Conservation (phyloP, 805 yeast species). For the Metschnikowia kofuensis region DNA sequence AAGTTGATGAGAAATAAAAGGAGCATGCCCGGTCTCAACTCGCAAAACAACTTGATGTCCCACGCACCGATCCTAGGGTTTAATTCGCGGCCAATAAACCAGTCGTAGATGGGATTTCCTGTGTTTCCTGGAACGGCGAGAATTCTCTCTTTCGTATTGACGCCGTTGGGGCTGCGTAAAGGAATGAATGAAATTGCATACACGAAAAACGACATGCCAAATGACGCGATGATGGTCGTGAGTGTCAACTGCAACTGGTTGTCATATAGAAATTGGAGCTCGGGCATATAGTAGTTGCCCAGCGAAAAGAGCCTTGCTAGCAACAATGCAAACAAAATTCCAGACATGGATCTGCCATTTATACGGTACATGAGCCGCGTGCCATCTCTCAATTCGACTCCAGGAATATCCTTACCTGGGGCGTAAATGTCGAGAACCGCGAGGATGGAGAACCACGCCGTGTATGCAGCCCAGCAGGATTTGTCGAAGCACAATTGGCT, state of each 20-base stretch:
- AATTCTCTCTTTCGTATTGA: constrained; percentile 60
- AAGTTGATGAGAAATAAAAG: constrained; percentile 79
- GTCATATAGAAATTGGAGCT: constrained; percentile 69
- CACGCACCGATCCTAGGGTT: constrained; percentile 84
- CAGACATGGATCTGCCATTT: constrained; percentile 67
- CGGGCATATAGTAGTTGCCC: constrained; percentile 65
- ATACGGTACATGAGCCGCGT: constrained; percentile 68
- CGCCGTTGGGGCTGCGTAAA: constrained; percentile 46
- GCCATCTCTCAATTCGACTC: constrained; percentile 76
- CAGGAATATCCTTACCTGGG: constrained; percentile 57
- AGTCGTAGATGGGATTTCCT: constrained; percentile 71
- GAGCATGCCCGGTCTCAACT: constrained; percentile 90
- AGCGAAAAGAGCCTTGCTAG: constrained; percentile 47
- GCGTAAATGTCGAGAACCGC: constrained; percentile 67
- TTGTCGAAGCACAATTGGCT: constrained; percentile 38
- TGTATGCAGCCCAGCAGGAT: constrained; percentile 60
- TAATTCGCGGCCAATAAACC: constrained; percentile 96
- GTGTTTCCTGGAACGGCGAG: constrained; percentile 87
- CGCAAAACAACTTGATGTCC: constrained; percentile 91
- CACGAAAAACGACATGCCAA: constrained; percentile 59
- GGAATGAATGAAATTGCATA: constrained; percentile 70
- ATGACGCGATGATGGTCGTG: constrained; percentile 62
- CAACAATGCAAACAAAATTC: constrained; percentile 37
- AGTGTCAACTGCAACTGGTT: constrained; percentile 64
- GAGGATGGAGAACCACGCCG: constrained; percentile 68